phyloP scores from a whole-genome alignment of 352 stramenopile genomes.

The Plasmopara muralis region DNA sequence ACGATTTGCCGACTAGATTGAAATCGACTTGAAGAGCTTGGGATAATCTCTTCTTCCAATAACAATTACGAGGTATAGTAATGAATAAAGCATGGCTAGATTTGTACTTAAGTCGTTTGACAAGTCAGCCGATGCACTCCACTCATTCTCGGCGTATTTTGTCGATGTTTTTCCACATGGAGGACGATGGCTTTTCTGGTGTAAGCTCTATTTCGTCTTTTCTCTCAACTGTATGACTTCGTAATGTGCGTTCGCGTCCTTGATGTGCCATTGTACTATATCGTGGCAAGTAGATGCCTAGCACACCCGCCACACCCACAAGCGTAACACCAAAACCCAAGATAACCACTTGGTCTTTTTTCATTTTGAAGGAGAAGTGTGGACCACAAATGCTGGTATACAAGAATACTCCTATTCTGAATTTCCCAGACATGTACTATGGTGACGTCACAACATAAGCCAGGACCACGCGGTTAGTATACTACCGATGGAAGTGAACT shows the following conservation, averaged over 20 bases:
- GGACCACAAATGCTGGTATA: too few relatives aligned
- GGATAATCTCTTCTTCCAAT: conserved; percentile 14
- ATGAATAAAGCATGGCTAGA: not conserved
- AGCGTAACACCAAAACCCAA: conserved; percentile 5
- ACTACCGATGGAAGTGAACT: too few relatives aligned
- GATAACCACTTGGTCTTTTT: too few relatives aligned
- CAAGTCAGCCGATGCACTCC: conserved; percentile 15
- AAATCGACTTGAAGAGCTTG: conserved; percentile 44
- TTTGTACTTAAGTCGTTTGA: not conserved
- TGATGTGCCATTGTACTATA: conserved; percentile 37
- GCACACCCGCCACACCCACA: conserved; percentile 23
- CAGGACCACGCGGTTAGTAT: too few relatives aligned
- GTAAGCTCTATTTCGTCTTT: conserved; percentile 1
- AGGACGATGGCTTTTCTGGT: conserved; percentile 20
- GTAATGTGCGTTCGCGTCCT: conserved; percentile 31
- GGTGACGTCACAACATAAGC: too few relatives aligned
- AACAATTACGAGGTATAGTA: conserved; percentile 2
- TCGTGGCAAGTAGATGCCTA: conserved; percentile 38
- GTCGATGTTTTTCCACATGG: conserved; percentile 50
- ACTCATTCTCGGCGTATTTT: conserved; percentile 12
- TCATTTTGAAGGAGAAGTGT: too few relatives aligned
- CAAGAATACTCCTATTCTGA: too few relatives aligned
- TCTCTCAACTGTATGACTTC: not conserved
- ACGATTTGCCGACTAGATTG: conserved; percentile 41
- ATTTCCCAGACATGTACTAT: too few relatives aligned